Evolutionary conservation across 805 yeast species (phyloP).

Genomic region (Priceomyces melissophilus): DNA sequence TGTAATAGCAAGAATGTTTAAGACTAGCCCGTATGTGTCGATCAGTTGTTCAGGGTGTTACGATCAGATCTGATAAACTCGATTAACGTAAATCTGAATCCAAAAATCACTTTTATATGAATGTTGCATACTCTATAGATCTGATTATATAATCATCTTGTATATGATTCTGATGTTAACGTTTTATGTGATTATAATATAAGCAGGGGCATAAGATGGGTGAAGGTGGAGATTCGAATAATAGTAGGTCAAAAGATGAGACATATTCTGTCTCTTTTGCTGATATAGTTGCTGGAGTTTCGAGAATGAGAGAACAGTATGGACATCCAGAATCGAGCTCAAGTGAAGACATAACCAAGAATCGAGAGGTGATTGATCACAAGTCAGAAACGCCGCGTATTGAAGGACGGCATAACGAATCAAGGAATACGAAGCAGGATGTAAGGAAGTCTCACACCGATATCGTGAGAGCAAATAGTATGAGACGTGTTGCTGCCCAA

Average conservation of each 20-base stretch:
- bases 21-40: too few species aligned
- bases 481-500: constrained; percentile 2
- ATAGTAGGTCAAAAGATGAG: background rate
- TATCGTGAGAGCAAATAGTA: background rate
- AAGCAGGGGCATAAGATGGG: too few species aligned
- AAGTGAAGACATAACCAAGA: background rate
- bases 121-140: too few species aligned
- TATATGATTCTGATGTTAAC: too few species aligned
- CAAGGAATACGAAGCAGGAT: background rate
- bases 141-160: too few species aligned
- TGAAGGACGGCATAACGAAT: background rate
- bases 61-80: too few species aligned
- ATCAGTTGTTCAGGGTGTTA: too few species aligned
- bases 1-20: too few species aligned
- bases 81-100: too few species aligned
- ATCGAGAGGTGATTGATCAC: background rate
- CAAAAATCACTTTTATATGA: too few species aligned
- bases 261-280: constrained; percentile 59
- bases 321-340: constrained; percentile 11
- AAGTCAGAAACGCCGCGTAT: background rate
- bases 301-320: constrained; percentile 50
- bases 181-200: too few species aligned
- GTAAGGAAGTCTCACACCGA: background rate
- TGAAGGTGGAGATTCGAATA: background rate
- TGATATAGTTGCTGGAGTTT: constrained; percentile 68